Base-by-base conservation (phyloP, 2,329 filamentous ascomycete species). In the Penicillium aurantiogriseum region DNA sequence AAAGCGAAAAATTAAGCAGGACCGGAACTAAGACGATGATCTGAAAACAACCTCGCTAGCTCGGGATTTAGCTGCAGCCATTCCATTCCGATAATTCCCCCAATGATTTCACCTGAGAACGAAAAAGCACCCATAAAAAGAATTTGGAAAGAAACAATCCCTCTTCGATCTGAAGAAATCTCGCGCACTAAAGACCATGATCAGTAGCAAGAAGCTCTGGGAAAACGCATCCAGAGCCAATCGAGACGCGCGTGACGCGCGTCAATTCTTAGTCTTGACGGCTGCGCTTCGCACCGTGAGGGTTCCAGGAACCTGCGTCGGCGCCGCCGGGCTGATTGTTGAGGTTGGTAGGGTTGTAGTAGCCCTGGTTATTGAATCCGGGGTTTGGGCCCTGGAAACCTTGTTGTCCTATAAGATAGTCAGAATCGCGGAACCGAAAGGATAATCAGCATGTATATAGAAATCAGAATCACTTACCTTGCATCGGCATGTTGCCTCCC, bases 231-330 rank as follows among this genome's bases (percentile, higher is more conserved):
- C 45, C 17, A 35, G 33, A 35, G 3, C 33, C 33, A 35, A 35
- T 3, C 15, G 13, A 35, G 13, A 17, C 33, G 33, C 23, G 23
- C 23, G 23, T 23, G 23, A 3, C 23, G 23, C 23, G 23, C 23
- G 23, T 23, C 4, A 23, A 23, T 35, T 27, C 11, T 43, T 77
- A 85, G 66, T 92, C 90, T 59, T 89, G 89, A 61, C 90, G 84
- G 63, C 89, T 88, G 64, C 90, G 82, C 78, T 94, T 94, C 4
- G 87, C 86, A 31, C 89, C 89, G 65, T 93, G 90, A 6, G 90
- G 90, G 68, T 93, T 93, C 80, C 89, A 90, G 75, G 85, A 86
- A 54, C 87, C 87, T 57, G 15, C 42, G 5, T 86, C 81, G 43
- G 78, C 77, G 33, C 46, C 33, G 11, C 21, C 17, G 2, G 29